Percentiles rank a stretch among this genome's conserved stretches.
phyloP scores from a whole-genome alignment of 352 stramenopile genomes.

The Globisporangium takayamanum region DNA sequence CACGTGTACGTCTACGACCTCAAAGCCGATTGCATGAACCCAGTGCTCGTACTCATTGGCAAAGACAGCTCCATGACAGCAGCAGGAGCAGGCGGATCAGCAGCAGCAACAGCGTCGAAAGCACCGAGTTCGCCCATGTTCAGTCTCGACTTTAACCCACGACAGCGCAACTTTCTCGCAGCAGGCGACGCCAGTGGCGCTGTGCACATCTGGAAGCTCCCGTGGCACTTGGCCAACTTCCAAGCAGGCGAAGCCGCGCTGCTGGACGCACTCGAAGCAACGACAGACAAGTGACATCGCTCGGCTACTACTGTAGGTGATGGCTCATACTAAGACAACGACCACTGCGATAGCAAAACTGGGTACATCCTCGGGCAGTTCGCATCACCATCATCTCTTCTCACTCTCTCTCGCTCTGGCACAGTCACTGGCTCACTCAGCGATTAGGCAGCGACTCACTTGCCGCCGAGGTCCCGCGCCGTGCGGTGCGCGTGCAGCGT shows the following conservation, averaged over 20 bases:
- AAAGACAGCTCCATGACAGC: conserved; percentile 18
- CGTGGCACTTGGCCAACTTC: conserved; percentile 75
- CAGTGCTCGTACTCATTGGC: conserved; percentile 33
- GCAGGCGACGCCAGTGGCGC: conserved; percentile 51
- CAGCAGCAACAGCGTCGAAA: conserved; percentile 4
- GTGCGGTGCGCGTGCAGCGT: conserved; percentile 79
- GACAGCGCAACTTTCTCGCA: conserved; percentile 81
- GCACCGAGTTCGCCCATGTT: conserved; percentile 32
- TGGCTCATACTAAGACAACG: too few species aligned
- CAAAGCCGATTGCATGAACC: conserved; percentile 40
- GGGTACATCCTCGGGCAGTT: neutral
- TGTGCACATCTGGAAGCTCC: conserved; percentile 81
- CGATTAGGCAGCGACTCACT: conserved; percentile 24
- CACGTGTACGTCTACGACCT: conserved; percentile 77
- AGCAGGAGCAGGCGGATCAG: neutral
- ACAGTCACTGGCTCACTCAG: neutral
- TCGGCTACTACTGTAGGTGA: too few species aligned
- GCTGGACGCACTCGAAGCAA: conserved; percentile 36
- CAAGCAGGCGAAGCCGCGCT: conserved; percentile 58
- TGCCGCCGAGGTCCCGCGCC: conserved; percentile 62
- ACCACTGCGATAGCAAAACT: too few species aligned
- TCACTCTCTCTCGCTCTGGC: neutral
- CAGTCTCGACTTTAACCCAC: conserved; percentile 69
- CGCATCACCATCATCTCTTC: neutral
- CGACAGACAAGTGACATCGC: neutral